These are phyloP conservation scores for Erythrobasidium hasegawianum DNA, from an alignment of 1,284 basidiomycete species.

Conservation along the genomic window DNA sequence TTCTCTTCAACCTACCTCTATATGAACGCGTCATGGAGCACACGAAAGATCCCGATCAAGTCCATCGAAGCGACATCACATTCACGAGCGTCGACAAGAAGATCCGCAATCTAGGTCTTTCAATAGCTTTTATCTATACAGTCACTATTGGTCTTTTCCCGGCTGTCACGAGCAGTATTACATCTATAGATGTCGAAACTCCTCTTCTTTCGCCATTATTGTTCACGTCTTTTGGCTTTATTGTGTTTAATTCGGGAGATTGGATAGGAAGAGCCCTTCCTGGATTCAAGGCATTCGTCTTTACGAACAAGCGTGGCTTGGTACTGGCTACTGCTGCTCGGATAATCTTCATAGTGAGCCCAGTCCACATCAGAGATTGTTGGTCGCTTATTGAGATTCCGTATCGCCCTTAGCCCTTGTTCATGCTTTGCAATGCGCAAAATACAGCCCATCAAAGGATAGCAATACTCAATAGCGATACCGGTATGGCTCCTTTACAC, in stretches of 20 bases:
- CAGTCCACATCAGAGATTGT: no score
- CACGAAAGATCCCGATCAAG: slow-evolving; percentile 1
- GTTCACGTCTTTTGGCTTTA: slow-evolving; percentile 43
- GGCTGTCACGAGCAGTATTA: slow-evolving; percentile 43
- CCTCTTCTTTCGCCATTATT: slow-evolving; percentile 32
- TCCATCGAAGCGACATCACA: slow-evolving; percentile 1
- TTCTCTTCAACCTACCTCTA: slow-evolving; percentile 34
- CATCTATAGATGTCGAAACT: slow-evolving; percentile 25
- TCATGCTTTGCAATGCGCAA: slow-evolving; percentile 44
- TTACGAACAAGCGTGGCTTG: slow-evolving; percentile 37
- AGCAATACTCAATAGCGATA: slow-evolving; percentile 42
- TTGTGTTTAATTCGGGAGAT: slow-evolving; percentile 45
- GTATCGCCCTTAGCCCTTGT: slow-evolving; percentile 40
- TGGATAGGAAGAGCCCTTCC: slow-evolving; percentile 45
- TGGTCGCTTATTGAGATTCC: no score
- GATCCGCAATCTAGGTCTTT: slow-evolving; percentile 41
- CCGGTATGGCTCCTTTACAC: no score
- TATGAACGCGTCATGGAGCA: not conserved
- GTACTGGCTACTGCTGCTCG: slow-evolving; percentile 34
- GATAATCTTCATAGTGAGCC: slow-evolving; percentile 43
- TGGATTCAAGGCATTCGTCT: slow-evolving; percentile 36
- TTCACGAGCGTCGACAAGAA: slow-evolving; percentile 43
- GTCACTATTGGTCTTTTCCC: slow-evolving; percentile 46
- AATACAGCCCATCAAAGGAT: slow-evolving; percentile 31
- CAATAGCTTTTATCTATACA: slow-evolving; percentile 42